Base-by-base conservation (phyloP, 1,284 basidiomycete species). In the Tremellales sp. region DNA sequence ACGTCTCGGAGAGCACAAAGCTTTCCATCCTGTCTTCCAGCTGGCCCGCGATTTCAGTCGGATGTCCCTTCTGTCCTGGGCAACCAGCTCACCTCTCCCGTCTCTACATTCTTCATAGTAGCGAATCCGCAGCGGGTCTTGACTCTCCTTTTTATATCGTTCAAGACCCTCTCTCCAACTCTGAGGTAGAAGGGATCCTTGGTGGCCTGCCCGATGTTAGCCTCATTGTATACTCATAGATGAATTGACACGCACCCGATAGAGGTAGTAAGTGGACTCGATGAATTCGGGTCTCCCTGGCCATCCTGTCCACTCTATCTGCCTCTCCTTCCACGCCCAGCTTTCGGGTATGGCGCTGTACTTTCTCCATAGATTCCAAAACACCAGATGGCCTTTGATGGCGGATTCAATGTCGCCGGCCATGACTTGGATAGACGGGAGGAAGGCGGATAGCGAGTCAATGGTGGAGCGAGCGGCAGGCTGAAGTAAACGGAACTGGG, bases 231-330 rank as follows among this genome's bases (percentile, higher is more conserved):
- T 40, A 32, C 14, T 26, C 4, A 1, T 32, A 12, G 41, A 12
- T n/a, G 5, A 40, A 25, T 5, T 9, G 1, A 14, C 10, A 73
- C 81, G 56, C 60, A 87, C 89, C 43, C 86, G 79, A 64, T 95
- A 93, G 9, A 97, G 76, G 72, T 93, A 94, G 81, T 91, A 93
- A 3, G 88, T 97, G 21, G 86, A 90, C 71, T 95, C 91, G 49
- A 93, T 80, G 58, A 93, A 91, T 70, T 95, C 91, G 77, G 70
- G 90, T 49, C 90, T 78, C 45, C 92, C 75, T 8, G 90, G 90
- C 61, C 90, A 94, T 54, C 87, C 86, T 47, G 81, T 76, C 52
- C 86, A 84, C 4, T 86, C 88, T 10, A 86, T 83, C 51, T 78
- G 73, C 59, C 81, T 81, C 54, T 77, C 82, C 56, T 80, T 80